Evolutionary conservation across 1,284 basidiomycete species (phyloP), one percentile per base, ranked within the genome.

Genomic region (Meripilus lineatus): DNA sequence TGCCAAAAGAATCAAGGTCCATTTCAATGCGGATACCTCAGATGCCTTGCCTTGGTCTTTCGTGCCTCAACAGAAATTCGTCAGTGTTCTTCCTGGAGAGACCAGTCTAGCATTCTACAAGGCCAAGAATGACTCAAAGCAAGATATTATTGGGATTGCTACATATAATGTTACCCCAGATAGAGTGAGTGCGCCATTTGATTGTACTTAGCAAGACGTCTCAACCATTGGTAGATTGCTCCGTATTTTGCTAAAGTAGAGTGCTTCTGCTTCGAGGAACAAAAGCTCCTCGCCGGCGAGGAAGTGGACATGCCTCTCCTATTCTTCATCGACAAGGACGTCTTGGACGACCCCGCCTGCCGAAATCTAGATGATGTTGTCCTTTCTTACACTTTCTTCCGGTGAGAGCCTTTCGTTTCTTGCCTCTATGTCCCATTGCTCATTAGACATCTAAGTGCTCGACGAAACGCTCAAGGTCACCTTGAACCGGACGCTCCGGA

Each of bases 201-300:
- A 14, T 5, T 40, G n/a, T 45, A 10, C 24, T n/a, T n/a, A n/a
- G n/a, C n/a, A n/a, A n/a, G n/a, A n/a, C n/a, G 44, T 37, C 2
- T 22, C 24, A 10, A 15, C 5, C 8, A n/a, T 13, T 14, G 4
- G 5, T 59, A 97, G 92, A 81, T 98, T 54, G 96, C 96, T 5
- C 93, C 95, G 0, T 99, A 98, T 66, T 99, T 99, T 62, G 92
- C 94, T 46, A 99, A 99, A 70, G 93, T 99, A 6, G 96, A 99
- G 66, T 99, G 96, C 57, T 99, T 99, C 73, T 99, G 96, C 68
- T 99, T 99, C 56, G 96, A 99, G 65, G 96, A 99, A 64, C 96
- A 99, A 66, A 90, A 87, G 57, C 78, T 99, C 15, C 71, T 97
- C 18, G 94, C 95, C 0, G 87, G 89, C 18, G 96, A 99, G 67